Evolutionary conservation across 2,329 filamentous ascomycete species (phyloP).

Genomic region (Ophiostoma perfectum): DNA sequence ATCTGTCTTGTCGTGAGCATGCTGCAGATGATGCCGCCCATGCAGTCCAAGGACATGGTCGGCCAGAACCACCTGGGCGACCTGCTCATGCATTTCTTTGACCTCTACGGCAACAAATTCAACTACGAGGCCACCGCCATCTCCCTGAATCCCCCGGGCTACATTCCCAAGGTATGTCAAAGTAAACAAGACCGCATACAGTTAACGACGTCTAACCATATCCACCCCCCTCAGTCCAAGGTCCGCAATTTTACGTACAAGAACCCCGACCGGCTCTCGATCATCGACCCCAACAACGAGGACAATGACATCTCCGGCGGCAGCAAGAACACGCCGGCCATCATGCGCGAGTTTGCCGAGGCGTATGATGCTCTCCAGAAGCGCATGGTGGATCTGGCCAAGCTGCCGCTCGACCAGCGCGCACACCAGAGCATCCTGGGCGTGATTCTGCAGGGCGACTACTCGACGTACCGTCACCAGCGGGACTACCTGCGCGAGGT

Average conservation of each 20-base stretch:
- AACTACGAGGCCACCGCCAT: constrained; percentile 67
- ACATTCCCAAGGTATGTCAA: constrained; percentile 63
- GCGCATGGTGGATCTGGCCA: constrained; percentile 51
- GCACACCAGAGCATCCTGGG: constrained; percentile 57
- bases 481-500: constrained; percentile 56
- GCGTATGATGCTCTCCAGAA: constrained; percentile 55
- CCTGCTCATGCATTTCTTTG: constrained; percentile 79
- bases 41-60: constrained; percentile 55
- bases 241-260: constrained; percentile 49
- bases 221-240: constrained; percentile 36
- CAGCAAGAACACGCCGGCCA: constrained; percentile 62
- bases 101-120: constrained; percentile 82
- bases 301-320: constrained; percentile 88
- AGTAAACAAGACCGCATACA: background rate
- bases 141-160: constrained; percentile 65
- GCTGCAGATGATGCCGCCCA: constrained; percentile 70
- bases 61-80: constrained; percentile 68
- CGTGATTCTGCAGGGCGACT: constrained; percentile 71
- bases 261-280: constrained; percentile 65
- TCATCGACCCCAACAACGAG: constrained; percentile 83
- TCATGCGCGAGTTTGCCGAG: constrained; percentile 64
- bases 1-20: constrained; percentile 91
- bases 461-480: constrained; percentile 65
- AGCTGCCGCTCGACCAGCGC: constrained; percentile 30
- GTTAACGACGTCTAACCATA: background rate